These are phyloP conservation scores for Leccinum pellstonianum DNA, from an alignment of 768 basidiomycete species.

Conservation along the genomic window DNA sequence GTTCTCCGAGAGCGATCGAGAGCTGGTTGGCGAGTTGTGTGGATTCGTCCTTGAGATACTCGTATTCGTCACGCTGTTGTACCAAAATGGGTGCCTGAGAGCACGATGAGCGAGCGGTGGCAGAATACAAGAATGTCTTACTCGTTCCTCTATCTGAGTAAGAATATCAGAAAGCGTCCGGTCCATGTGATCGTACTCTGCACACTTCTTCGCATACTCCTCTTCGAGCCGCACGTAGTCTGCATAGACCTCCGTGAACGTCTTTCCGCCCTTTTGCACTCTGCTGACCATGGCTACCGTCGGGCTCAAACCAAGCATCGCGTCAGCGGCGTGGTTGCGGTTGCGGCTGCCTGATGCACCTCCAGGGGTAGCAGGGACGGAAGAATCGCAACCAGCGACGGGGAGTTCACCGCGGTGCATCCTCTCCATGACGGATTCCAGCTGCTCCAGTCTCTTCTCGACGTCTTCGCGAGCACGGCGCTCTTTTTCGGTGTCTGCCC, in stretches of 20 bases:
- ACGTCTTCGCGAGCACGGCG: slow-evolving; percentile 62
- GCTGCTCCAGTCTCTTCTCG: slow-evolving; percentile 68
- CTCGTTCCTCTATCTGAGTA: slow-evolving; percentile 88
- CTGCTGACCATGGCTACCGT: slow-evolving; percentile 81
- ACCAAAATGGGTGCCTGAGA: slow-evolving; percentile 47
- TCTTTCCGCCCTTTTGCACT: slow-evolving; percentile 79
- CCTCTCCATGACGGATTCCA: slow-evolving; percentile 70
- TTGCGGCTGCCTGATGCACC: slow-evolving; percentile 43
- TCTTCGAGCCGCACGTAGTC: slow-evolving; percentile 51
- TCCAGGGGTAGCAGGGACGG: slow-evolving; percentile 39
- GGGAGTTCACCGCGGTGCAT: slow-evolving; percentile 75
- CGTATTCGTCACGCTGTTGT: slow-evolving; percentile 85
- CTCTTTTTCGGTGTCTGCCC: slow-evolving; percentile 73
- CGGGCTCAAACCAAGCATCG: slow-evolving; percentile 64
- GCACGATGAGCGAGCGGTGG: too few species aligned
- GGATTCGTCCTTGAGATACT: slow-evolving; percentile 32
- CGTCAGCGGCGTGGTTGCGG: slow-evolving; percentile 38
- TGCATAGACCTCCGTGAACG: slow-evolving; percentile 91
- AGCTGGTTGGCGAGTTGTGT: too few species aligned
- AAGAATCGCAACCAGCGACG: slow-evolving; percentile 44
- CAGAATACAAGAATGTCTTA: slow-evolving; percentile 27
- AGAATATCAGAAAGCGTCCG: slow-evolving; percentile 55
- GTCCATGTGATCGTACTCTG: slow-evolving; percentile 73
- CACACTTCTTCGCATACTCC: slow-evolving; percentile 31
- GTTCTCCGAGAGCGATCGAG: too few species aligned